A percentile compares a stretch with the other conserved stretches of the same genome.
Evolutionary conservation across 2,329 filamentous ascomycete species (phyloP).

Genomic region (Venturia aucupariae): DNA sequence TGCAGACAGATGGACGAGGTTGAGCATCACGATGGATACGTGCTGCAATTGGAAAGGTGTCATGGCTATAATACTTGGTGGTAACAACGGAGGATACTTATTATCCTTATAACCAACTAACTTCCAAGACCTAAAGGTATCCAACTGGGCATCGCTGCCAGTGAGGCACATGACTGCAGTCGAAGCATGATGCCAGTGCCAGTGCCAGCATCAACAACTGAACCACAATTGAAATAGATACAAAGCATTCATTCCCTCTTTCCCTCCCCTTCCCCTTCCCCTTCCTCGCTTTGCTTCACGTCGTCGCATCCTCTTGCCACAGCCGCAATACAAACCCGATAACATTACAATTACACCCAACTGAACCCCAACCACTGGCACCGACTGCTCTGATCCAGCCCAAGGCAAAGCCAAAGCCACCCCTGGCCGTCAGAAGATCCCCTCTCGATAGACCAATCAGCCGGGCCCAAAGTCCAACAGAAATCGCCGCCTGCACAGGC

Average conservation of each 20-base stretch:
- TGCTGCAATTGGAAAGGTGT: too few species aligned
- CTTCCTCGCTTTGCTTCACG: not conserved
- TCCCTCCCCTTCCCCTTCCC: not conserved
- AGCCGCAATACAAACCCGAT: not conserved
- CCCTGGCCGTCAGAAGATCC: slow-evolving; percentile 8
- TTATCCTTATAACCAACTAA: too few species aligned
- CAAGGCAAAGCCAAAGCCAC: not conserved
- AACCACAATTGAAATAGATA: not conserved
- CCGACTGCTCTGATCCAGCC: not conserved
- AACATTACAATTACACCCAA: not conserved
- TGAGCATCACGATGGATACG: too few species aligned
- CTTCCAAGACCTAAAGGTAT: too few species aligned
- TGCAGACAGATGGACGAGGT: too few species aligned
- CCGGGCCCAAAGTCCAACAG: not conserved
- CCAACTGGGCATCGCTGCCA: not conserved
- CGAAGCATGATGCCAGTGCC: not conserved
- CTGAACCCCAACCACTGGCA: not conserved
- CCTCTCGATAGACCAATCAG: not conserved
- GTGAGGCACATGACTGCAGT: not conserved
- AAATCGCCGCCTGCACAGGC: slow-evolving; percentile 1
- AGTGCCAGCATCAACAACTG: not conserved
- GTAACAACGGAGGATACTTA: too few species aligned
- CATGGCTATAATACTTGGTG: too few species aligned
- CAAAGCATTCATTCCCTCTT: not conserved
- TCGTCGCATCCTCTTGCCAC: too few species aligned